phyloP scores from a whole-genome alignment of 805 yeast genomes.

The Kluyveromyces dobzhanskii region DNA sequence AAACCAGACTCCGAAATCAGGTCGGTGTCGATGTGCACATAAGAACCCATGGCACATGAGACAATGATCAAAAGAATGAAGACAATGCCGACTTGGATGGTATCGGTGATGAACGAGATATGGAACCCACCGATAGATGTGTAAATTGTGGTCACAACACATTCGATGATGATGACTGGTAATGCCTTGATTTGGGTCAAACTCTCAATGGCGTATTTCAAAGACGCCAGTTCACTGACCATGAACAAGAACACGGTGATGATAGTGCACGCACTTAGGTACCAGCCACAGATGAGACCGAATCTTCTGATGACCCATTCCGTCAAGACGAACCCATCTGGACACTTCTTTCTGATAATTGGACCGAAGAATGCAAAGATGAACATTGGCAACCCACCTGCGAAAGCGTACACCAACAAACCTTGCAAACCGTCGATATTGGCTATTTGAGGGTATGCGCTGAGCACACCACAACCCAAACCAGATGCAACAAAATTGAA shows the following conservation, averaged over 20 bases:
- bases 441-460: slow-evolving; percentile 82
- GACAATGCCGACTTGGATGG: slow-evolving; percentile 73
- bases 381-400: slow-evolving; percentile 78
- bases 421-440: slow-evolving; percentile 85
- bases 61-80: slow-evolving; percentile 59
- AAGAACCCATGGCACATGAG: slow-evolving; percentile 68
- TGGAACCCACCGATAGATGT: slow-evolving; percentile 85
- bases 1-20: slow-evolving; percentile 57
- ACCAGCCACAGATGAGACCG: slow-evolving; percentile 64
- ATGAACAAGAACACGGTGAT: slow-evolving; percentile 78
- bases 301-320: slow-evolving; percentile 89
- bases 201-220: slow-evolving; percentile 66
- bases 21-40: slow-evolving; percentile 52
- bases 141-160: slow-evolving; percentile 79
- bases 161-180: slow-evolving; percentile 76
- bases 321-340: slow-evolving; percentile 83
- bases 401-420: slow-evolving; percentile 64
- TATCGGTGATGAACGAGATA: slow-evolving; percentile 81
- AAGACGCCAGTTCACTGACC: slow-evolving; percentile 80
- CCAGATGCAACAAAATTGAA: slow-evolving; percentile 88
- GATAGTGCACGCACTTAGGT: slow-evolving; percentile 72
- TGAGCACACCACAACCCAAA: slow-evolving; percentile 83
- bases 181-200: slow-evolving; percentile 72
- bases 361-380: slow-evolving; percentile 84
- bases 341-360: slow-evolving; percentile 64